Conservation (phyloP, 108 stramenopile species). For the Cyclotella distinguenda region DNA sequence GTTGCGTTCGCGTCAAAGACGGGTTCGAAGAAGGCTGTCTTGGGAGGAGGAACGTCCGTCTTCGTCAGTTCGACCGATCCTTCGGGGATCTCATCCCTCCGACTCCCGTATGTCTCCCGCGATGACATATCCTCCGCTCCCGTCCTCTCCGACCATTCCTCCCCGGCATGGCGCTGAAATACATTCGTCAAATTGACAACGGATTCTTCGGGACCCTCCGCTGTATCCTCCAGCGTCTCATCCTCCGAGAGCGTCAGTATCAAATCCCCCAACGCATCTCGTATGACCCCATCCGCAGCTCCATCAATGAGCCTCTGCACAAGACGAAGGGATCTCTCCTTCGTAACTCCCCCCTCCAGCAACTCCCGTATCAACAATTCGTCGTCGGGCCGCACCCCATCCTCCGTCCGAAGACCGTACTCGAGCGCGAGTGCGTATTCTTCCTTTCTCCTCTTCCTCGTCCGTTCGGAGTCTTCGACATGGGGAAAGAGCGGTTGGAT, state of each 20-base stretch:
- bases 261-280: conserved; percentile 23
- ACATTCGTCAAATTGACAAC: conserved; percentile 6
- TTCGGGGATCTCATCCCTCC: not conserved
- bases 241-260: conserved; percentile 19
- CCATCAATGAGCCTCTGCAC: conserved; percentile 31
- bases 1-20: not conserved
- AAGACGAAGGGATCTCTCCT: conserved; percentile 28
- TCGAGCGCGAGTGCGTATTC: conserved; percentile 16
- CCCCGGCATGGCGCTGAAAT: not conserved
- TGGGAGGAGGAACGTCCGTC: conserved; percentile 27
- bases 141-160: not conserved
- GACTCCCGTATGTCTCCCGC: not conserved
- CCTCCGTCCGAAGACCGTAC: conserved; percentile 20
- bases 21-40: conserved; percentile 24
- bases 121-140: not conserved
- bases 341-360: conserved; percentile 39
- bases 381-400: conserved; percentile 30
- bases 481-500: conserved; percentile 36
- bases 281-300: conserved; percentile 18
- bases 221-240: not conserved
- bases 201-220: not conserved
- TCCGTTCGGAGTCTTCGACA: conserved; percentile 30
- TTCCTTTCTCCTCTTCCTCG: conserved; percentile 15
- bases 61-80: not conserved
- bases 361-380: conserved; percentile 43